Percentiles rank a stretch among this genome's conserved stretches.
These are phyloP conservation scores for Botrytis tulipae DNA, from an alignment of 2,329 filamentous ascomycete species.

Conservation along the genomic window DNA sequence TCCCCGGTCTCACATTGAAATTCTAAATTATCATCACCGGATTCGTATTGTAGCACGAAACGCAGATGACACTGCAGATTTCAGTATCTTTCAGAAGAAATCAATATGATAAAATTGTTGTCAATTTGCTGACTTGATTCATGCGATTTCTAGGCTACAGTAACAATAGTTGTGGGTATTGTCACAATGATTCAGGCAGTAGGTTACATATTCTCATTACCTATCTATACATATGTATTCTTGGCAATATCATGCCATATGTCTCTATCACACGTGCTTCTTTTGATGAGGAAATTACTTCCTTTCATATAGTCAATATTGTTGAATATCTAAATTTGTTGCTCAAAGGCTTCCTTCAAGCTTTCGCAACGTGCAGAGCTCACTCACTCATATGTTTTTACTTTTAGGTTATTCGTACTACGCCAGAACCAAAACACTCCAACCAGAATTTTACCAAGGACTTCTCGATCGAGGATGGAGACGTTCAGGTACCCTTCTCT, in stretches of 20 bases:
- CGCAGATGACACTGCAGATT: constrained; percentile 13
- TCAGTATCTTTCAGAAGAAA: not conserved
- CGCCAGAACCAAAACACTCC: constrained; percentile 59
- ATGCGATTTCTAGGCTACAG: constrained; percentile 32
- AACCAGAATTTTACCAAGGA: constrained; percentile 65
- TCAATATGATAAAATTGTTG: constrained; percentile 3
- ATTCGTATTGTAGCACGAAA: not conserved
- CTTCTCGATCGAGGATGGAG: constrained; percentile 77
- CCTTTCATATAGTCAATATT: not conserved
- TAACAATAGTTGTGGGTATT: constrained; percentile 37
- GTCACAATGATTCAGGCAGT: constrained; percentile 36
- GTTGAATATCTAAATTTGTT: not conserved
- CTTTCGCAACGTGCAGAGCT: not conserved
- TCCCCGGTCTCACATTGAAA: not conserved
- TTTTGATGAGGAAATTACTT: not conserved
- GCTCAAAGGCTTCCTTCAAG: not conserved
- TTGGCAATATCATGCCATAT: not conserved
- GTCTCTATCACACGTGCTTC: not conserved
- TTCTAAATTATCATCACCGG: not conserved
- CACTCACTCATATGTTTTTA: not conserved
- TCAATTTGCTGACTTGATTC: constrained; percentile 14
- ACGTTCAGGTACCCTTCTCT: constrained; percentile 68
- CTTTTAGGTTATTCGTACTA: constrained; percentile 67
- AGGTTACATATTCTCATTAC: constrained; percentile 26
- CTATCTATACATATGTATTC: not conserved